Evolutionary conservation across 495 filamentous ascomycete species (phyloP), one percentile per base, ranked within the genome.

Genomic region (Durotheca rogersii): DNA sequence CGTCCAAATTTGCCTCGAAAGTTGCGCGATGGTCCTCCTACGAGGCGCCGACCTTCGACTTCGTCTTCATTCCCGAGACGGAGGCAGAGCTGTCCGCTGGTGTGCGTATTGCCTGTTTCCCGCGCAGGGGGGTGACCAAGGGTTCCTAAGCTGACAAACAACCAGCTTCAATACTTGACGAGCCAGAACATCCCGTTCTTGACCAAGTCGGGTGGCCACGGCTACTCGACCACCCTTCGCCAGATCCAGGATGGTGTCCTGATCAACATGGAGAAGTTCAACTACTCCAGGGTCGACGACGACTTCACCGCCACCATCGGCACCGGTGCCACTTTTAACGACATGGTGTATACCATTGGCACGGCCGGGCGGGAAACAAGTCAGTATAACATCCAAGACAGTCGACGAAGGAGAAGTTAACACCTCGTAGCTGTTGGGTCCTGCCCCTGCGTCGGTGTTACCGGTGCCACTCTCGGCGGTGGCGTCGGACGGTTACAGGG

Each of bases 381-480:
- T n/a, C n/a, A n/a, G n/a, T n/a, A n/a, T n/a, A n/a, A n/a, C n/a
- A n/a, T n/a, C n/a, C n/a, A n/a, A n/a, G n/a, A n/a, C n/a, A n/a
- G n/a, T n/a, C n/a, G n/a, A n/a, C n/a, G n/a, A n/a, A n/a, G n/a
- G n/a, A n/a, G n/a, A n/a, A n/a, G n/a, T n/a, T n/a, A n/a, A n/a
- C n/a, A n/a, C n/a, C n/a, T n/a, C n/a, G n/a, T 50, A 11, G 25
- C 38, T 16, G 42, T 53, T 20, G 51, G 51, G 12, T 41, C 72
- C 14, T 79, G 72, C 39, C 66, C 75, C 27, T 31, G 51, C 15
- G 53, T 61, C 11, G 82, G 84, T 11, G 68, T 78, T 16, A 78
- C 73, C 10, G 83, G 84, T 6, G 83, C 85, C 53, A 68, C 70
- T 37, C 74, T 78, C 2, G 81, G 85, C 36, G 84, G 82, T 19